Base-by-base conservation (phyloP, 768 basidiomycete genomes). In the Rubroboletus pulcherrimus region DNA sequence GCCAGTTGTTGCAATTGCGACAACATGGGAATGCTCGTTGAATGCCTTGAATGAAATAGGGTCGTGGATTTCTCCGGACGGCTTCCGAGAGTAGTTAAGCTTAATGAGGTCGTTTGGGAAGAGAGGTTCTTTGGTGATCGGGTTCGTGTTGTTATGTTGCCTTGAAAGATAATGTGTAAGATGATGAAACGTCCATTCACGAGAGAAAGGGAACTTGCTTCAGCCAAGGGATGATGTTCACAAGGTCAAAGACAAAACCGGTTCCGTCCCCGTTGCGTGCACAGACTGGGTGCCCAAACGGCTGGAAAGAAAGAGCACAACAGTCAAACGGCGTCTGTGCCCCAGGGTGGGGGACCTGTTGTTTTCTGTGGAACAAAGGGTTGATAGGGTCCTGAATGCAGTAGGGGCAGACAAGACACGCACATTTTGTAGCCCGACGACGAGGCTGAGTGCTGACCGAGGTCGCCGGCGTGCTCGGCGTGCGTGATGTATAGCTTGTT, bases 11-110 rank as follows among this genome's bases (percentile, higher is more conserved):
- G 87, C 86, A 61, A 97, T 85, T 40, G 91, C 90, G 37, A 93
- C 91, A 53, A 99, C 91, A 67, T 98, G 91, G 1, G 96, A 95
- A 69, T 98, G 96, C 59, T 96, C 89, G 67, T 81, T 94, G 79
- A 99, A 97, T 2, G 91, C 89, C 70, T 98, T 98, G 82, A 96
- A 99, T 4, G 93, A 93, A 42, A 99, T 93, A 0, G 97, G 97
- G 70, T 99, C 97, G 69, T 97, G 88, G 12, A 91, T 83, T 71
- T 93, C 89, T 38, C 89, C 89, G 26, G 92, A 84, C 3, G 89
- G 76, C 70, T 95, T 95, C 58, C 92, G 80, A 1, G 86, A 83
- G 65, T 93, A 93, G 66, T 90, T 80, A 31, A 93, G 78, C n/a
- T 81, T 80, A 44, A 93, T 87, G 52, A 93, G 80, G 56, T 90